phyloP scores from a whole-genome alignment of 768 basidiomycete species.

The Trametes sanguinea region DNA sequence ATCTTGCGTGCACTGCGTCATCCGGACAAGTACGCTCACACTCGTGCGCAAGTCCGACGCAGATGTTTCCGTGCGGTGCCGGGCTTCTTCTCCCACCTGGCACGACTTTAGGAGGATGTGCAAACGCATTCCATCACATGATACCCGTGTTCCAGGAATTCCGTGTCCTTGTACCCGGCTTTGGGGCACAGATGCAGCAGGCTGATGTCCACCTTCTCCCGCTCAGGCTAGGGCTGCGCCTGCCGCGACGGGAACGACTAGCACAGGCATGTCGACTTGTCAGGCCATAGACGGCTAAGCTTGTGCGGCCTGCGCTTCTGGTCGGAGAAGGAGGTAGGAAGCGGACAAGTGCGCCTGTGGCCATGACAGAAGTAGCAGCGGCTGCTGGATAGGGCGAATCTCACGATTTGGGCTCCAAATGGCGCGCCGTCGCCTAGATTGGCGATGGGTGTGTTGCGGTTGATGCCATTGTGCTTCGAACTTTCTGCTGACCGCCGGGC shows the following conservation, averaged over 20 bases:
- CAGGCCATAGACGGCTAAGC: slow-evolving; percentile 6
- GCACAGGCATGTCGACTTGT: background rate
- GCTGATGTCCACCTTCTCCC: background rate
- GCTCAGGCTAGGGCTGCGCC: background rate
- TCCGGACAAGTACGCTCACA: background rate
- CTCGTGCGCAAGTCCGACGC: background rate
- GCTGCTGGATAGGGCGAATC: slow-evolving; percentile 1
- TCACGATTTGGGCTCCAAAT: slow-evolving; percentile 9
- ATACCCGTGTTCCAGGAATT: background rate
- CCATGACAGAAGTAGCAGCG: background rate
- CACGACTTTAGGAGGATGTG: background rate
- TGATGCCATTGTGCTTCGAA: background rate
- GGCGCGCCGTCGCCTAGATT: slow-evolving; percentile 7
- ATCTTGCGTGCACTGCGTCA: slow-evolving; percentile 8
- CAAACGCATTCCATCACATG: background rate
- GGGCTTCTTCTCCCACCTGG: slow-evolving; percentile 6
- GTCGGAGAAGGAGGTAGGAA: slow-evolving; percentile 10
- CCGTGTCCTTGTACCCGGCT: background rate
- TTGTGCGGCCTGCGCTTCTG: slow-evolving; percentile 11
- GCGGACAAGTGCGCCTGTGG: background rate
- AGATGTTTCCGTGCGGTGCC: background rate
- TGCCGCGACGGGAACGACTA: too few relatives aligned
- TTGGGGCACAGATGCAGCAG: background rate
- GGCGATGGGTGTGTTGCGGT: background rate
- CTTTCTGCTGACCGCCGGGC: background rate